Percentiles rank a stretch among this genome's conserved stretches.
Evolutionary conservation across 2,329 filamentous ascomycete genomes (phyloP).

Genomic region (Malbranchea zuffiana): DNA sequence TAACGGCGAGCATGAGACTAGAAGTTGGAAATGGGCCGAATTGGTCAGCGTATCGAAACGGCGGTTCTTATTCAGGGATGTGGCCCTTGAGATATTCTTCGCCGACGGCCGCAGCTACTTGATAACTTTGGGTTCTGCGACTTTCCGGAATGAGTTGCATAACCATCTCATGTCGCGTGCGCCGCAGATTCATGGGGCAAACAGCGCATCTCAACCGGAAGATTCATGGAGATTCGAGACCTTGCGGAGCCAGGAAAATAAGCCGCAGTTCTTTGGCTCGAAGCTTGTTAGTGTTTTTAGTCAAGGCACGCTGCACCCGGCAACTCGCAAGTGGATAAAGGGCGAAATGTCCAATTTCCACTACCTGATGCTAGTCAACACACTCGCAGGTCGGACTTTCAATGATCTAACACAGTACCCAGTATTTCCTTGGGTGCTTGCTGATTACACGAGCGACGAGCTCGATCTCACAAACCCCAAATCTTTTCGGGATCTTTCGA

Average conservation of each 20-base stretch:
- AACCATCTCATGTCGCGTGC: conserved; percentile 65
- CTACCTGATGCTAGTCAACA: conserved; percentile 97
- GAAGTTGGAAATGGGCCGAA: conserved; percentile 89
- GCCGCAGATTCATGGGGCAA: conserved; percentile 63
- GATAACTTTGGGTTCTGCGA: conserved; percentile 66
- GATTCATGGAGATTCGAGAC: conserved; percentile 88
- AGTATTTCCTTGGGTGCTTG: conserved; percentile 93
- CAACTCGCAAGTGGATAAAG: conserved; percentile 79
- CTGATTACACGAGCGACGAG: conserved; percentile 90
- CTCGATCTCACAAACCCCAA: conserved; percentile 74
- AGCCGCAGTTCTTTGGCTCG: conserved; percentile 60
- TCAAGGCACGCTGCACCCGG: conserved; percentile 65
- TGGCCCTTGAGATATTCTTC: conserved; percentile 95
- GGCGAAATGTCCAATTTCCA: conserved; percentile 98
- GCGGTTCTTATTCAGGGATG: conserved; percentile 87
- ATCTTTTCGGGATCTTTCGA: conserved; percentile 81
- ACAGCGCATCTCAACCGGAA: conserved; percentile 63
- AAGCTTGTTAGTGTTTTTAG: conserved; percentile 91
- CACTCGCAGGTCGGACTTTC: conserved; percentile 91
- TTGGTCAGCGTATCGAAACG: conserved; percentile 93
- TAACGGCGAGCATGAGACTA: conserved; percentile 62
- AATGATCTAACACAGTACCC: conserved; percentile 98
- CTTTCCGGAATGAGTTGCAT: conserved; percentile 68
- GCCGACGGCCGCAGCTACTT: conserved; percentile 93
- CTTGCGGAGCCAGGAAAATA: conserved; percentile 56